These are phyloP conservation scores for Leccinum laetum DNA, from an alignment of 1,284 basidiomycete species.

Conservation along the genomic window DNA sequence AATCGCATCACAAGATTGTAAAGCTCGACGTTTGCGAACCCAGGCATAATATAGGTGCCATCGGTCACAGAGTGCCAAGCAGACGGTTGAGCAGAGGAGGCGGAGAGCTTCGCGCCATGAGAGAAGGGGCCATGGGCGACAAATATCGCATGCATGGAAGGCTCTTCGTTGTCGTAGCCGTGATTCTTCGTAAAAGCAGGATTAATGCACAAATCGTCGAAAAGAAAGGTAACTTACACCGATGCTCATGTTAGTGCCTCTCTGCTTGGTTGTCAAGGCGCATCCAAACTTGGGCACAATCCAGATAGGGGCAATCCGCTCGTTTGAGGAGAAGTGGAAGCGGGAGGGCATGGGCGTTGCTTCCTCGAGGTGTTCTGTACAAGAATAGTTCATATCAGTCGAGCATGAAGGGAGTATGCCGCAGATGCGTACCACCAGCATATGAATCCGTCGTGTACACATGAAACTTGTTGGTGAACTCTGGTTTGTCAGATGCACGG, in stretches of 20 bases:
- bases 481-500: conserved; percentile 38
- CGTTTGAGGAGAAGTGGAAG: conserved; percentile 73
- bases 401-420: not conserved
- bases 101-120: conserved; percentile 51
- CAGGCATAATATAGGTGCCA: conserved; percentile 72
- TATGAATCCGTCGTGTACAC: conserved; percentile 73
- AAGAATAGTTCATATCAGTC: not conserved
- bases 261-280: conserved; percentile 58
- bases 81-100: conserved; percentile 35
- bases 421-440: conserved; percentile 22
- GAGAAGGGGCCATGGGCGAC: conserved; percentile 89
- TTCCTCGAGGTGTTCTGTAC: conserved; percentile 21
- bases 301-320: conserved; percentile 87
- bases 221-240: conserved; percentile 55
- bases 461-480: conserved; percentile 54
- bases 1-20: conserved; percentile 82
- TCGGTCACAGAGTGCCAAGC: conserved; percentile 68
- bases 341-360: conserved; percentile 65
- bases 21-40: conserved; percentile 83
- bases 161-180: conserved; percentile 78
- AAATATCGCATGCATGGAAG: conserved; percentile 87
- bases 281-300: conserved; percentile 81
- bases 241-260: conserved; percentile 70
- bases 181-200: conserved; percentile 54
- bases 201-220: not conserved